Evolutionary conservation across 352 stramenopile genomes (phyloP).

Genomic region (Phytopythium boreale): DNA sequence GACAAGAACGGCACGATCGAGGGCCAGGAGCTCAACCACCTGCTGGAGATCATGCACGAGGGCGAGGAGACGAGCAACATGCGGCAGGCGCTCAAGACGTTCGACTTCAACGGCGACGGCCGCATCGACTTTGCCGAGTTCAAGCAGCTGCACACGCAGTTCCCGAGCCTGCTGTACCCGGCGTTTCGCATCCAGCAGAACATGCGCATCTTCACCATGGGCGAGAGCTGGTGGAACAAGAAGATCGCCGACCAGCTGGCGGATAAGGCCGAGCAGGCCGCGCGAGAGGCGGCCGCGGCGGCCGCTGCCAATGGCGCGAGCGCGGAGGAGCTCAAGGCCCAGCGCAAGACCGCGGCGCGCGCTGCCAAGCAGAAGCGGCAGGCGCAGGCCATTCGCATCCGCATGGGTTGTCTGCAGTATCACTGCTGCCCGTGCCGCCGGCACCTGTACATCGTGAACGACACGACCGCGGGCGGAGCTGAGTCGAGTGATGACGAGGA

Average conservation of each 20-base stretch:
- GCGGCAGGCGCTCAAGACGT: slow-evolving; percentile 51
- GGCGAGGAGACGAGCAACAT: slow-evolving; percentile 71
- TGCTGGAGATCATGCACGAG: slow-evolving; percentile 67
- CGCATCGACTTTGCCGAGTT: slow-evolving; percentile 77
- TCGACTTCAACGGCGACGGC: slow-evolving; percentile 69
- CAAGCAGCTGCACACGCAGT: slow-evolving; percentile 54
- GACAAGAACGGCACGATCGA: slow-evolving; percentile 77
- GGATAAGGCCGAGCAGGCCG: slow-evolving; percentile 43
- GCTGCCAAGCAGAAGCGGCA: slow-evolving; percentile 48
- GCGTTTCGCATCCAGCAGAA: slow-evolving; percentile 75
- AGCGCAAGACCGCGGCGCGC: slow-evolving; percentile 24
- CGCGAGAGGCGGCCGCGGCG: slow-evolving; percentile 18
- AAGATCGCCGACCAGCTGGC: slow-evolving; percentile 50
- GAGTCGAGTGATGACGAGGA: slow-evolving; percentile 31
- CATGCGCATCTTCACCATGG: slow-evolving; percentile 65
- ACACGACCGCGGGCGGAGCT: slow-evolving; percentile 26
- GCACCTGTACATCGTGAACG: slow-evolving; percentile 53
- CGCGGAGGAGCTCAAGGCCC: slow-evolving; percentile 24
- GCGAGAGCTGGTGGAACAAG: slow-evolving; percentile 59
- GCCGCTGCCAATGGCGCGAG: slow-evolving; percentile 29
- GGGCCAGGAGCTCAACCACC: slow-evolving; percentile 49
- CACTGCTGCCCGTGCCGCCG: slow-evolving; percentile 62
- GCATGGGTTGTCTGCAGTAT: slow-evolving; percentile 67
- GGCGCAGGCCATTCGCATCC: slow-evolving; percentile 50
- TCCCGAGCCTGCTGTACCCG: slow-evolving; percentile 64